Percentiles rank a stretch among this genome's conserved stretches.
These are phyloP conservation scores for Pugionium dolabratum DNA, from an alignment of 345 rosid species.

Conservation along the genomic window DNA sequence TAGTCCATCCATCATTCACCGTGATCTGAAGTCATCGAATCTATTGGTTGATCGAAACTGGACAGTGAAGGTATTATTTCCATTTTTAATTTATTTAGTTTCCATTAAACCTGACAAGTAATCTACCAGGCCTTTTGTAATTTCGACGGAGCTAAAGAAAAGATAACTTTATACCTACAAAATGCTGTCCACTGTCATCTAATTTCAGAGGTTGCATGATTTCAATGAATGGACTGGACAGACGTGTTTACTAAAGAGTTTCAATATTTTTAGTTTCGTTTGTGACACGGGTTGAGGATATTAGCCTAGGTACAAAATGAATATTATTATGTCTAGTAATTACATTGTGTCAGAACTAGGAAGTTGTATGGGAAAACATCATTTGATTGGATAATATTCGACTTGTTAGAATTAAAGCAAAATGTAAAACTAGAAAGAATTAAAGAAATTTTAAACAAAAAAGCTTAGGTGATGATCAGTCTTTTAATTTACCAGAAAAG, in stretches of 20 bases:
- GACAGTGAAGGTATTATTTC: conserved; percentile 79
- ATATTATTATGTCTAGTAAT: neutral
- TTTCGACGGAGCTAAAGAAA: conserved; percentile 17
- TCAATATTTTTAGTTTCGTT: conserved; percentile 10
- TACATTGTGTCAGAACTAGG: conserved; percentile 3
- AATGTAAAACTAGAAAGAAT: conserved; percentile 5
- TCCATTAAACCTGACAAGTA: conserved; percentile 4
- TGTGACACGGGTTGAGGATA: conserved; percentile 5
- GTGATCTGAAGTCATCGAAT: conserved; percentile 95
- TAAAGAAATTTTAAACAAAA: conserved; percentile 1
- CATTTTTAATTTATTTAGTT: conserved; percentile 7
- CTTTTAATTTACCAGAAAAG: conserved; percentile 4
- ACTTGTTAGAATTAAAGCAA: neutral
- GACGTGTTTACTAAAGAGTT: neutral
- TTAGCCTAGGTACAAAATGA: conserved; percentile 9
- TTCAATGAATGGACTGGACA: conserved; percentile 4
- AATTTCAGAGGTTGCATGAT: conserved; percentile 3
- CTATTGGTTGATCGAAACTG: conserved; percentile 89
- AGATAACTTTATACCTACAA: conserved; percentile 9
- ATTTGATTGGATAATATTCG: conserved; percentile 13
- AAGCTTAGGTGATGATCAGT: neutral
- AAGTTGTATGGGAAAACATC: conserved; percentile 14
- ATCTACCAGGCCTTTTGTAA: neutral
- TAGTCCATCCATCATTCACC: conserved; percentile 95
- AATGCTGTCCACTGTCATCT: conserved; percentile 1